A percentile compares a stretch with the other conserved stretches of the same genome.
These are phyloP conservation scores for Exserohilum turcica DNA, from an alignment of 2,329 filamentous ascomycete species.

Conservation along the genomic window DNA sequence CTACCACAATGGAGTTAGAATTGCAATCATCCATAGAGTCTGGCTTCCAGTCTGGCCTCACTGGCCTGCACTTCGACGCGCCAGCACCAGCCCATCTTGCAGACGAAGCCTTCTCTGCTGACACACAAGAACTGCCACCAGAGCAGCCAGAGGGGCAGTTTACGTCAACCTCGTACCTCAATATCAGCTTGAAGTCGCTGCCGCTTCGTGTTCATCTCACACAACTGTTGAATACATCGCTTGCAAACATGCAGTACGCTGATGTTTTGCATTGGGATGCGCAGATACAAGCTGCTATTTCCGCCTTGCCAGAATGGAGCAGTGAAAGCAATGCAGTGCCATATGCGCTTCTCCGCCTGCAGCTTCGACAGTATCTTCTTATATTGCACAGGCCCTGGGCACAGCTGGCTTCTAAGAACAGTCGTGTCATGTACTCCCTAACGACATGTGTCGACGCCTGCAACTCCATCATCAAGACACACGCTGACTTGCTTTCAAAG, in stretches of 20 bases:
- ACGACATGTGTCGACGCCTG: conserved; percentile 37
- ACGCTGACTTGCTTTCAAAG: conserved; percentile 29
- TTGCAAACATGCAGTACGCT: conserved; percentile 33
- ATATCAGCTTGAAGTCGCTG: conserved; percentile 30
- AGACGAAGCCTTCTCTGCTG: conserved; percentile 53
- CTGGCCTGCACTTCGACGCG: conserved; percentile 55
- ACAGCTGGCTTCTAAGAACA: conserved; percentile 28
- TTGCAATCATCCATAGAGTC: conserved; percentile 61
- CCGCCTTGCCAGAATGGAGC: conserved; percentile 33
- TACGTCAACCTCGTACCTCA: conserved; percentile 40
- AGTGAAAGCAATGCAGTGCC: conserved; percentile 22
- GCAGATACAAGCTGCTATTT: conserved; percentile 32
- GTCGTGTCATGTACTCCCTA: conserved; percentile 41
- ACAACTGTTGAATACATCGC: conserved; percentile 41
- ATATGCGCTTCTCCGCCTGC: conserved; percentile 35
- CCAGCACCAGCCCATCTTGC: conserved; percentile 57
- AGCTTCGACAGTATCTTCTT: conserved; percentile 43
- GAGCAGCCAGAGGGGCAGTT: conserved; percentile 34
- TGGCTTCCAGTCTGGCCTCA: conserved; percentile 56
- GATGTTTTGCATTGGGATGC: conserved; percentile 43
- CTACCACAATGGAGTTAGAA: conserved; percentile 62
- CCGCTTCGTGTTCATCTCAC: conserved; percentile 41
- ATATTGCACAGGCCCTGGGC: conserved; percentile 45
- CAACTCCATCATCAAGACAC: conserved; percentile 30
- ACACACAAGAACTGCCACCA: conserved; percentile 30